Percentiles rank a stretch among this genome's conserved stretches.
Conservation (phyloP, 2,329 filamentous ascomycete genomes). For the Aspergillus tubingensis region DNA sequence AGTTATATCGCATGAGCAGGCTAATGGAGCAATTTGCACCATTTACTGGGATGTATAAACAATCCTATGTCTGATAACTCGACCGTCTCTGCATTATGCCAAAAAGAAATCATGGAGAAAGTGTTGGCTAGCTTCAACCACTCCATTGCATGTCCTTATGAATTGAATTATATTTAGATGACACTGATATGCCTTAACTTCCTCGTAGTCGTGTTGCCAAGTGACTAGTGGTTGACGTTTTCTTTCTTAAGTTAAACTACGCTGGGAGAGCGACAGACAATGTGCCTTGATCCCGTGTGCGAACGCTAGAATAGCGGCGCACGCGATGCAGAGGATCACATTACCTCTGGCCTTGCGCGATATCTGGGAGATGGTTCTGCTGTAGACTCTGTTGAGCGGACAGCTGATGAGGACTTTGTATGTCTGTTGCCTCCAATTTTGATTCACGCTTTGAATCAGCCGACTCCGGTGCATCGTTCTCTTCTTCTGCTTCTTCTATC, state of each 20-base stretch:
- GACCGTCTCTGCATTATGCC: not conserved
- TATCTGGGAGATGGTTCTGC: not conserved
- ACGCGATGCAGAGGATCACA: not conserved
- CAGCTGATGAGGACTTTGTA: not conserved
- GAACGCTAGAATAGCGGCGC: not conserved
- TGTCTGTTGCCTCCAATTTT: not conserved
- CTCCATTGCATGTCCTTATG: slow-evolving; percentile 15
- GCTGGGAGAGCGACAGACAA: too few relatives aligned
- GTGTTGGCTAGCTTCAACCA: not conserved
- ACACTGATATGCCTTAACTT: slow-evolving; percentile 4
- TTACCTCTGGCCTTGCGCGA: not conserved
- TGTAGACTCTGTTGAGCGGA: not conserved
- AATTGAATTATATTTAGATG: slow-evolving; percentile 12
- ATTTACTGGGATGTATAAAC: not conserved
- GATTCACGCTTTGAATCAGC: not conserved
- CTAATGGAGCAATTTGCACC: not conserved
- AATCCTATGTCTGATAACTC: not conserved
- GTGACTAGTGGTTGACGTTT: too few relatives aligned
- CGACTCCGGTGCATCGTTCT: slow-evolving; percentile 15
- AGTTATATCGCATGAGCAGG: slow-evolving; percentile 48
- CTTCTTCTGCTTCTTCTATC: slow-evolving; percentile 5
- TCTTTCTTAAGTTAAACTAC: too few relatives aligned
- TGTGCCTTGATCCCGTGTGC: not conserved
- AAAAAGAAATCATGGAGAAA: slow-evolving; percentile 7
- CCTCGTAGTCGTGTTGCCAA: not conserved